Evolutionary conservation across 129 eudicot species (phyloP), one percentile per base, ranked within the genome.

Genomic region (Lactuca saligna): DNA sequence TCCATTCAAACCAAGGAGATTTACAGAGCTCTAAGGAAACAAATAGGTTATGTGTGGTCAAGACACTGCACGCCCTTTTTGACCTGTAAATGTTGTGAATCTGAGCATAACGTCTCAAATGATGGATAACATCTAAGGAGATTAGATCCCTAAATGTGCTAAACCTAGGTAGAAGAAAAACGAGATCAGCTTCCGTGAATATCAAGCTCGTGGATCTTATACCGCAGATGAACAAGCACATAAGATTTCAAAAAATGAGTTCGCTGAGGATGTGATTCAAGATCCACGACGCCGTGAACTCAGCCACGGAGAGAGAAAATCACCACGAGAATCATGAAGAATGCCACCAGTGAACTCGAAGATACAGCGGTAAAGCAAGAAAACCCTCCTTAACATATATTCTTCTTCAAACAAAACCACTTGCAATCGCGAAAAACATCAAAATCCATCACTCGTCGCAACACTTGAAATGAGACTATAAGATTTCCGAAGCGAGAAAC

Each of bases 381-480:
- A 17, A 66, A 66, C 33, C 16, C 55, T 29, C 76, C 50, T 15
- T 53, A 62, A 73, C 56, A 42, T 63, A 39, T 14, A 25, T 17
- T 0, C 2, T 62, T 38, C 70, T 37, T 64, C 57, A 63, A 25
- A 63, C 29, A 63, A 31, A 42, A 70, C 75, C 75, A 31, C 46
- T 63, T 73, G 48, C 42, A 42, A 63, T 73, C 62, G 55, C 42
- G 55, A 63, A 44, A 51, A 71, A 17, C 46, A 4, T 51, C 33
- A 51, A 72, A 49, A 73, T 31, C 72, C 78, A 17, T 73, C 71
- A 29, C 29, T 63, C 63, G 44, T 39, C 65, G 65, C 65, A 73
- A 39, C 48, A 63, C 70, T 63, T 73, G 6, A 46, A 42, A 58
- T 48, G 66, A 70, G 25, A 10, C 66, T 57, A 57, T 57, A 31